Percentiles rank a stretch among this genome's conserved stretches.
phyloP scores from a whole-genome alignment of 164 flowering plant genomes.

The Piper betle region DNA sequence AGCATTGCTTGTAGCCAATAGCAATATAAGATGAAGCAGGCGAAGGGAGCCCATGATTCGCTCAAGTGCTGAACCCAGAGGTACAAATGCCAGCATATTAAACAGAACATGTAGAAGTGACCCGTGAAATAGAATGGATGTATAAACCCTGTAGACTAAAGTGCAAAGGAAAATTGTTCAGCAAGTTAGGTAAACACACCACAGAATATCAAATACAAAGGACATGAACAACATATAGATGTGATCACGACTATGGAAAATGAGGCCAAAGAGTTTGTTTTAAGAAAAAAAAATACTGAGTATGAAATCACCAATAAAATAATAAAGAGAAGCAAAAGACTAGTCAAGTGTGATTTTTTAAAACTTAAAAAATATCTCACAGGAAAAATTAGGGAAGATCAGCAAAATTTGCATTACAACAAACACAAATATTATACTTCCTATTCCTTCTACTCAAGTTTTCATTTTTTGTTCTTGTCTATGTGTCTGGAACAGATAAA shows the following conservation, averaged over 20 bases:
- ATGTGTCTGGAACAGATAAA: no score
- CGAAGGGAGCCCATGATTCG: slow-evolving; percentile 96
- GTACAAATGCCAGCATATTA: slow-evolving; percentile 93
- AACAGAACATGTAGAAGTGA: slow-evolving; percentile 86
- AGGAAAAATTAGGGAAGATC: not conserved
- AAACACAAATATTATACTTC: not conserved
- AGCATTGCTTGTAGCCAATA: slow-evolving; percentile 82
- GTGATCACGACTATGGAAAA: not conserved
- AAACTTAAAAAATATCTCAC: not conserved
- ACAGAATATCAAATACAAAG: not conserved
- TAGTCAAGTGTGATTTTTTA: not conserved
- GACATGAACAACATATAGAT: not conserved
- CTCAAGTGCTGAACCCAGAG: slow-evolving; percentile 93
- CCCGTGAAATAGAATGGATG: slow-evolving; percentile 41
- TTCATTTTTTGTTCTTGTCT: no score
- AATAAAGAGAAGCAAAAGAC: not conserved
- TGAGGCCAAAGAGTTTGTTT: not conserved
- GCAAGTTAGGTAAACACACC: not conserved
- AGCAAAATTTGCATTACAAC: not conserved
- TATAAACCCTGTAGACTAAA: slow-evolving; percentile 84
- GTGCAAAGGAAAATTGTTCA: slow-evolving; percentile 5
- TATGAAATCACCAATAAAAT: no score
- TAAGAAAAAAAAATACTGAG: not conserved
- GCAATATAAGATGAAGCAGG: slow-evolving; percentile 37
- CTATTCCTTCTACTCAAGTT: not conserved